A percentile compares a stretch with the other conserved stretches of the same genome.
Conservation (phyloP, 768 basidiomycete genomes). For the Serendipita sp. region DNA sequence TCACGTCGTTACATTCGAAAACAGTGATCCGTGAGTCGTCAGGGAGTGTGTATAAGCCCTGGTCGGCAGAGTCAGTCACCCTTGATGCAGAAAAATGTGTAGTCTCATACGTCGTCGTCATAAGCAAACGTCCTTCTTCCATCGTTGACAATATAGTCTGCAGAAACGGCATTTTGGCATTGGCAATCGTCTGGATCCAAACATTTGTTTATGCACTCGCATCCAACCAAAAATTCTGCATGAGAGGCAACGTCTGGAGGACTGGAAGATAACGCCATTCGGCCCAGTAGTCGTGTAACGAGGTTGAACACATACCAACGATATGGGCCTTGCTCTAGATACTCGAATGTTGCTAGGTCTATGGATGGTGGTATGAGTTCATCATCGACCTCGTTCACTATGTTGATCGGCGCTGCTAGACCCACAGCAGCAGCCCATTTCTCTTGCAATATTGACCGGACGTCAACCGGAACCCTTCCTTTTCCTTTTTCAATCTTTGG, state of each 20-base stretch:
- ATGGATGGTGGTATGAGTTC: not conserved
- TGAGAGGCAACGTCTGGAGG: not conserved
- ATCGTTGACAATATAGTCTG: not conserved
- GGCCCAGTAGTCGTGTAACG: not conserved
- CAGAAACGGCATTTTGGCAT: not conserved
- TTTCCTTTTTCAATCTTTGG: not conserved
- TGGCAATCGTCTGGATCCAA: not conserved
- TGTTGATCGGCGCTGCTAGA: not conserved
- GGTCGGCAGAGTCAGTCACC: not conserved
- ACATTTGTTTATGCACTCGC: not conserved
- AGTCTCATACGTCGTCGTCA: not conserved
- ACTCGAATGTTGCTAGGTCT: not conserved
- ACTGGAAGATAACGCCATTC: not conserved
- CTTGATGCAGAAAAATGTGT: not conserved
- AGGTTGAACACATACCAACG: not conserved
- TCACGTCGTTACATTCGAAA: slow-evolving; percentile 50
- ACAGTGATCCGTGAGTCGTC: slow-evolving; percentile 13
- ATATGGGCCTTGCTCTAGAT: not conserved
- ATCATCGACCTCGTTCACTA: slow-evolving; percentile 2
- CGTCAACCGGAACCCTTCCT: not conserved
- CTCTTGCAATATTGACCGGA: not conserved
- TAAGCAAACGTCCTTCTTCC: not conserved
- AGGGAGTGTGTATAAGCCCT: not conserved
- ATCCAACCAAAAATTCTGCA: not conserved
- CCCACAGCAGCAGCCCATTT: not conserved